These are phyloP conservation scores for Termitomyces sp. DNA, from an alignment of 768 basidiomycete genomes.

Conservation along the genomic window DNA sequence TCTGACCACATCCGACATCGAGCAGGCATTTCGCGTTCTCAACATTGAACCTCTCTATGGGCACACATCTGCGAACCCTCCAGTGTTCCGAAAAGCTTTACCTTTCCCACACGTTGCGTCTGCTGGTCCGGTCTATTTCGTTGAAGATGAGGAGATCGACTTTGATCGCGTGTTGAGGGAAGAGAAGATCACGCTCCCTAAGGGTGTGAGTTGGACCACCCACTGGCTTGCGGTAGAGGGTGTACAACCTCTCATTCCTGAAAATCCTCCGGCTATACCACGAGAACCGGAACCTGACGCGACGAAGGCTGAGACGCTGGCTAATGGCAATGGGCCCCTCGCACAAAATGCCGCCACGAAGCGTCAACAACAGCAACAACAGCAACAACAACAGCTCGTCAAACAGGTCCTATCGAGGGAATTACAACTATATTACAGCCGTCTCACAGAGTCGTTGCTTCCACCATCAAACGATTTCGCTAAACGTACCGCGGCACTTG, in stretches of 20 bases:
- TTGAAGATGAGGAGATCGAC: constrained; percentile 97
- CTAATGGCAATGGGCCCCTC: constrained; percentile 15
- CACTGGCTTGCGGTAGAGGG: constrained; percentile 99
- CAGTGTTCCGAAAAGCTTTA: constrained; percentile 57
- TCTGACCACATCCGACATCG: constrained; percentile 86
- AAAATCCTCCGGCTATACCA: constrained; percentile 19
- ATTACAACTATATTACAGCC: constrained; percentile 90
- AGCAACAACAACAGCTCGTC: constrained; percentile 72
- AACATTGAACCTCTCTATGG: constrained; percentile 97
- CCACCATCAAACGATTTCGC: constrained; percentile 63
- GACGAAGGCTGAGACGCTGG: constrained; percentile 25
- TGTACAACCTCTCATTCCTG: constrained; percentile 53
- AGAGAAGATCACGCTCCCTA: constrained; percentile 78
- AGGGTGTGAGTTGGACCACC: constrained; percentile 83
- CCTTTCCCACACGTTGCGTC: constrained; percentile 46
- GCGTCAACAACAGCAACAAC: constrained; percentile 41
- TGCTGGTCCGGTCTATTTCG: constrained; percentile 81
- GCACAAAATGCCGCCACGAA: constrained; percentile 23
- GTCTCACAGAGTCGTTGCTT: constrained; percentile 81
- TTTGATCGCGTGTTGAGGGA: constrained; percentile 88
- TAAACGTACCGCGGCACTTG: constrained; percentile 86
- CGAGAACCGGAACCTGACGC: constrained; percentile 25
- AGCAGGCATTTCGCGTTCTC: constrained; percentile 87
- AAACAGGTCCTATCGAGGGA: constrained; percentile 93
- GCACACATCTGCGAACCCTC: constrained; percentile 63